phyloP scores from a whole-genome alignment of 306 rosid species.

The Bauhinia variegata region DNA sequence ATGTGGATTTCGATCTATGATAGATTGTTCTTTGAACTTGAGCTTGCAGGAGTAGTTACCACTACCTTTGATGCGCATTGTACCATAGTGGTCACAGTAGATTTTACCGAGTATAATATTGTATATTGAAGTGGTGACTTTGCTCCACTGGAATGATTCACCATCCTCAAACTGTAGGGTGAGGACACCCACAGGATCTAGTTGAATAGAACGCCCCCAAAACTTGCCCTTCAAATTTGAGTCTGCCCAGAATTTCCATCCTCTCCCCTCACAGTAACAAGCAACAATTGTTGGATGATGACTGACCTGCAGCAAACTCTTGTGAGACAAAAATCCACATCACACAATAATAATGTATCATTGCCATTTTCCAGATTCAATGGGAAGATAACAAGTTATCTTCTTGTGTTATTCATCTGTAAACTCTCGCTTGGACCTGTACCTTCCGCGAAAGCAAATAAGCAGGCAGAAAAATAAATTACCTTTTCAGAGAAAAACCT shows the following conservation, averaged over 20 bases:
- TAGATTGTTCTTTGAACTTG: constrained; percentile 98
- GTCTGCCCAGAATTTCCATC: constrained; percentile 97
- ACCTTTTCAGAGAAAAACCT: constrained; percentile 93
- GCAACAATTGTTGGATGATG: constrained; percentile 99
- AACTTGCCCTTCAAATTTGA: constrained; percentile 97
- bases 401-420: neutral
- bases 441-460: constrained; percentile 5
- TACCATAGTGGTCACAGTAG: constrained; percentile 96
- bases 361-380: constrained; percentile 25
- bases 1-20: constrained; percentile 94
- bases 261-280: constrained; percentile 94
- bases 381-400: constrained; percentile 23
- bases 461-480: constrained; percentile 29
- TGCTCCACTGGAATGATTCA: constrained; percentile 95
- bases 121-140: constrained; percentile 98
- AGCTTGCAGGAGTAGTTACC: constrained; percentile 94
- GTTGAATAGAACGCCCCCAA: constrained; percentile 98
- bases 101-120: constrained; percentile 93
- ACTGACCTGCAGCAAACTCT: constrained; percentile 75
- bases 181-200: constrained; percentile 94
- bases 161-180: constrained; percentile 91
- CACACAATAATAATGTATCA: constrained; percentile 23
- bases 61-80: constrained; percentile 96
- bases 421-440: constrained; percentile 9
- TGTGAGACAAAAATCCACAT: constrained; percentile 49